These are phyloP conservation scores for Fusarium armeniacum DNA, from an alignment of 2,329 filamentous ascomycete species.

Conservation along the genomic window DNA sequence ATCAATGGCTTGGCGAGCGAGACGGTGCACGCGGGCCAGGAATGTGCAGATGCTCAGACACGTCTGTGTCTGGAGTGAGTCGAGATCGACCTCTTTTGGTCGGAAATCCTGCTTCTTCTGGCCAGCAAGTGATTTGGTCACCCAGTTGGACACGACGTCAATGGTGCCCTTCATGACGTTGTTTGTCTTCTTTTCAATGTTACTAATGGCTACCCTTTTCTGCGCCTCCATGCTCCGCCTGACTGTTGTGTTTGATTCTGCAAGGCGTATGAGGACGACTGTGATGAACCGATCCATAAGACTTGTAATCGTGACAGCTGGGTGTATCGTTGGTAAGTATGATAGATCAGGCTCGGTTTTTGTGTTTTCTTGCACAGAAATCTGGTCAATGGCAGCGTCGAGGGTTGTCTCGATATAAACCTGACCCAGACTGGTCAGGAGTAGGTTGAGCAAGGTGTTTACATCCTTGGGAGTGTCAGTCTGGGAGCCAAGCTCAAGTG, in stretches of 20 bases:
- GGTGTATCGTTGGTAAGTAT: conserved; percentile 83
- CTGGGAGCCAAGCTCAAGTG: conserved; percentile 88
- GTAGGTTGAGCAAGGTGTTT: conserved; percentile 82
- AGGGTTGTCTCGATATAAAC: conserved; percentile 78
- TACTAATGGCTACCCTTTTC: conserved; percentile 77
- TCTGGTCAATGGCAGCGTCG: conserved; percentile 79
- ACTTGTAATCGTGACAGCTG: conserved; percentile 89
- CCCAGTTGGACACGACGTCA: conserved; percentile 81
- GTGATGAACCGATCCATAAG: conserved; percentile 94
- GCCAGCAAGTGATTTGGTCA: conserved; percentile 76
- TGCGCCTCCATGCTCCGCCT: conserved; percentile 90
- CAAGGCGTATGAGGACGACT: conserved; percentile 90
- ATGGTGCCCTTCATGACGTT: conserved; percentile 69
- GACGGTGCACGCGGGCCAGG: conserved; percentile 74
- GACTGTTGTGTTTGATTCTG: conserved; percentile 90
- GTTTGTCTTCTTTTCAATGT: conserved; percentile 87
- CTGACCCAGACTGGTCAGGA: conserved; percentile 89
- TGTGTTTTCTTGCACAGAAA: conserved; percentile 79
- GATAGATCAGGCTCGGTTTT: conserved; percentile 90
- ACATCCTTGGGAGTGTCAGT: conserved; percentile 96
- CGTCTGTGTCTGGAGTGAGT: conserved; percentile 87
- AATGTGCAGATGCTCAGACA: conserved; percentile 87
- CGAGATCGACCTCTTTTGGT: conserved; percentile 84
- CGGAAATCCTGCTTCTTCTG: conserved; percentile 93
- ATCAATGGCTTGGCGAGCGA: conserved; percentile 78